Base-by-base conservation (phyloP, 163 green algal genomes). In the Scenedesmus sp. region DNA sequence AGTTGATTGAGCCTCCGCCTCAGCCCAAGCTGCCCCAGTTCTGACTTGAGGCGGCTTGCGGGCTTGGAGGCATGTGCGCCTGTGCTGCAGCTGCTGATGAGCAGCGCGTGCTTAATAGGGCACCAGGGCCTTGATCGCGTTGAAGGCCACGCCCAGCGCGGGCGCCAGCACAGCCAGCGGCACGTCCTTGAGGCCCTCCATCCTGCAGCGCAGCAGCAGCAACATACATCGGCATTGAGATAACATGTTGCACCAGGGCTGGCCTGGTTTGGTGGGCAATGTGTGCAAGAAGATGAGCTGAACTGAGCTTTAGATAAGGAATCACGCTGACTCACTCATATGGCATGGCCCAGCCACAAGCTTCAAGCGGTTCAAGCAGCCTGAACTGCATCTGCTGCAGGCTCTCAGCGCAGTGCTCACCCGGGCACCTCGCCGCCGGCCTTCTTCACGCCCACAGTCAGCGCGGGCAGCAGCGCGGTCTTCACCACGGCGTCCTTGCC, bases 401-500 rank as follows among this genome's bases (percentile, higher is more conserved):
- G 13, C 5, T 79, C 52, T 46, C 34, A 46, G 70, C 5, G 12
- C 70, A 13, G 4, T 79, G 70, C 70, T 79, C 5, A 79, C 70
- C 89, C 89, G 12, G 88, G 83, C 60, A 87, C 0, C 20, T 84
- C 3, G 56, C 34, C 34, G 23, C n/a, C 52, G n/a, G 57, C 84
- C 54, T 84, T 90, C 85, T 93, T 93, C 4, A 93, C 46, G 52
- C 90, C 90, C 26, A 84, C 52, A 1, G 56, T 90, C 73, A 90
- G 20, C 6, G 90, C 84, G 13, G 90, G 90, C 59, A 93, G 84
- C 73, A 90, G 56, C 2, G 90, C 90, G 4, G 84, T 88, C 83
- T 93, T 90, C 20, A 90, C 5, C 52, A 93, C 3, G 6, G 90
- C 90, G 79, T 93, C 83, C 67, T 93, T 93, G 83, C 90, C 90